Evolutionary conservation across 106 monocot species (phyloP), one percentile per base, ranked within the genome.

Genomic region (Acanthochlamys bracteata): DNA sequence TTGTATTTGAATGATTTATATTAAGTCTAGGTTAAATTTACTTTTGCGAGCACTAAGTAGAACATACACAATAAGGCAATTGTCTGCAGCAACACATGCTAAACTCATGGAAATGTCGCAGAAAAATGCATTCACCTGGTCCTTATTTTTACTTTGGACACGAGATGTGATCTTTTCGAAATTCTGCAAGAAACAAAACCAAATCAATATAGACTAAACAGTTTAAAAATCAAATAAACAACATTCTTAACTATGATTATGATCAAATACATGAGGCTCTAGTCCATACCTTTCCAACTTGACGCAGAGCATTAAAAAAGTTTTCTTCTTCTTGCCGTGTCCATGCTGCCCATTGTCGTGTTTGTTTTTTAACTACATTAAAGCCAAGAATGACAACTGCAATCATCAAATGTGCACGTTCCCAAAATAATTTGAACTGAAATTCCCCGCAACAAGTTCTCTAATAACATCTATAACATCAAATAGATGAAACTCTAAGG

Each of bases 291-390:
- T 95, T 95, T 65, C 95, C 95, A 72, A 95, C 95, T 95, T 95
- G 95, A 43, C 95, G 79, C 60, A 95, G 73, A 20, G 95, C 95
- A 82, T 84, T 90, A 69, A 95, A 95, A 72, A 95, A 95, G 70
- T 80, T 95, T 63, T 95, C 90, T 67, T 95, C 90, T 66, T 95
- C 95, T 73, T 95, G 95, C 20, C 90, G 81, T 78, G 95, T 95
- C 95, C 95, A 95, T 69, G 95, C 95, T 67, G 90, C 95, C 95
- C 95, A 95, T 69, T 95, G 86, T 1, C 95, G 79, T 54, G 88
- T 85, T 25, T 57, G 69, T 55, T 75, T 88, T 70, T 84, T 88
- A 20, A 53, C 91, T 92, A 71, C 20, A 46, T 46, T 46, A 46
- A 46, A 46, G 45, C 11, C 8, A 46, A 46, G 45, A 14, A 46